Percentiles rank a stretch among this genome's conserved stretches.
These are phyloP conservation scores for Beta lomatogona DNA, from an alignment of 179 eudicot species.

Conservation along the genomic window DNA sequence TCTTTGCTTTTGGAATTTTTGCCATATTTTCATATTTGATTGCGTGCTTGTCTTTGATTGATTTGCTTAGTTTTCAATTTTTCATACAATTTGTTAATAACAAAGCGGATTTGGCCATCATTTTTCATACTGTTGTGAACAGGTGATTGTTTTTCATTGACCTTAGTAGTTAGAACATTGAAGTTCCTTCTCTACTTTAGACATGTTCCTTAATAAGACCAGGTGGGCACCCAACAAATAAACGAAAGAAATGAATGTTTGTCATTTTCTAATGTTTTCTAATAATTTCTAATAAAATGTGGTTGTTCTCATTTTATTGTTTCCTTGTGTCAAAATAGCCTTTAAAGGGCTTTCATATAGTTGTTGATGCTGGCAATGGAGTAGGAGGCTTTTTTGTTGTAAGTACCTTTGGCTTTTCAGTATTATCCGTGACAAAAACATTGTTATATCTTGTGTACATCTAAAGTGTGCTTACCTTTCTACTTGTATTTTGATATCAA, in stretches of 20 bases:
- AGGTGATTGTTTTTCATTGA: neutral
- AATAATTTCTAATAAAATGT: neutral
- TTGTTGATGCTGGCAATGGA: constrained; percentile 99
- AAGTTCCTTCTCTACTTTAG: neutral
- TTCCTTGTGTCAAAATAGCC: constrained; percentile 75
- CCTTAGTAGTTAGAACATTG: neutral
- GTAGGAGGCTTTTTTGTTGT: constrained; percentile 99
- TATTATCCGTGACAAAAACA: neutral
- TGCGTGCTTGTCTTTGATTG: too few species aligned
- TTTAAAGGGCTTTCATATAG: constrained; percentile 91
- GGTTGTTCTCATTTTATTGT: constrained; percentile 2
- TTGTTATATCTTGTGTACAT: neutral
- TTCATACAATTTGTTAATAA: too few species aligned
- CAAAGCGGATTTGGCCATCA: too few species aligned
- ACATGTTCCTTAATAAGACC: neutral
- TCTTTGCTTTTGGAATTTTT: too few species aligned
- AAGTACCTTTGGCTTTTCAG: constrained; percentile 30
- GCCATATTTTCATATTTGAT: too few species aligned
- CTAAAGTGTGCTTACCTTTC: too few species aligned
- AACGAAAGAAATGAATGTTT: neutral
- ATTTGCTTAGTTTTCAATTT: too few species aligned
- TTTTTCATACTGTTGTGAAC: too few species aligned
- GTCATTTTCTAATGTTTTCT: neutral
- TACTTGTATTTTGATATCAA: neutral
- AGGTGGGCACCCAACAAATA: neutral